Percentiles rank a stretch among this genome's conserved stretches.
Evolutionary conservation across 768 basidiomycete species (phyloP).

Genomic region (Mrakia frigida): DNA sequence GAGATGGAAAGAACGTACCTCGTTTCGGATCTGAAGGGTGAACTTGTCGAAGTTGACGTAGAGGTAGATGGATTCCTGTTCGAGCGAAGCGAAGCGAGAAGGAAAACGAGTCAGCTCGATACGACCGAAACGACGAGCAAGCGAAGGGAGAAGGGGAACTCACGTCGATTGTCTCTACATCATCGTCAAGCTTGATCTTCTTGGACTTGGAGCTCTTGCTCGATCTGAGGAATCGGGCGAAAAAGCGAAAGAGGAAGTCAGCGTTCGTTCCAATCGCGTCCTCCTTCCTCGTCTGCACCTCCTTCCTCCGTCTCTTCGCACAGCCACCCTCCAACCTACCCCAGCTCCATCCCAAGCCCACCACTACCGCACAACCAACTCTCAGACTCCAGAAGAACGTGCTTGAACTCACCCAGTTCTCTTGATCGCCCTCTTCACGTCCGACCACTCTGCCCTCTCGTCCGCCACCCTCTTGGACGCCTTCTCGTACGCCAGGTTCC

Average conservation of each 20-base stretch:
- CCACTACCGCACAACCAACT: no score
- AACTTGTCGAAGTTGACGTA: conserved; percentile 86
- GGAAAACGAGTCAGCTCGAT: neutral
- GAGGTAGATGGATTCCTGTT: conserved; percentile 51
- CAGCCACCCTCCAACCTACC: neutral
- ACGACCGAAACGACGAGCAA: neutral
- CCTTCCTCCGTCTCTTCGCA: neutral
- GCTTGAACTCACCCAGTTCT: neutral
- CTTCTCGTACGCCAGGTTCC: conserved; percentile 25
- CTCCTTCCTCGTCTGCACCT: neutral
- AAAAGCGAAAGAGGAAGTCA: neutral
- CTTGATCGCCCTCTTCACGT: conserved; percentile 18
- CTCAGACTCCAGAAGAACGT: neutral
- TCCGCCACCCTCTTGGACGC: conserved; percentile 8
- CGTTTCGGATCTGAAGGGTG: conserved; percentile 78
- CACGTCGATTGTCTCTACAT: conserved; percentile 3
- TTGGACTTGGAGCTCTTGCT: conserved; percentile 12
- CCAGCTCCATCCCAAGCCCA: neutral
- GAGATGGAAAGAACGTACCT: conserved; percentile 51
- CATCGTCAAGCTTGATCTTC: conserved; percentile 20
- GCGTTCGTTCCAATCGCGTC: neutral
- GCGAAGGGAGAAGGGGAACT: neutral
- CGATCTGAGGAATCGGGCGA: neutral
- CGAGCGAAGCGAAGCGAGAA: neutral
- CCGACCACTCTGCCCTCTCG: conserved; percentile 28